Percentiles rank a stretch among this genome's conserved stretches.
Evolutionary conservation across 805 yeast genomes (phyloP).

Genomic region (Wickerhamomyces strasburgensis): DNA sequence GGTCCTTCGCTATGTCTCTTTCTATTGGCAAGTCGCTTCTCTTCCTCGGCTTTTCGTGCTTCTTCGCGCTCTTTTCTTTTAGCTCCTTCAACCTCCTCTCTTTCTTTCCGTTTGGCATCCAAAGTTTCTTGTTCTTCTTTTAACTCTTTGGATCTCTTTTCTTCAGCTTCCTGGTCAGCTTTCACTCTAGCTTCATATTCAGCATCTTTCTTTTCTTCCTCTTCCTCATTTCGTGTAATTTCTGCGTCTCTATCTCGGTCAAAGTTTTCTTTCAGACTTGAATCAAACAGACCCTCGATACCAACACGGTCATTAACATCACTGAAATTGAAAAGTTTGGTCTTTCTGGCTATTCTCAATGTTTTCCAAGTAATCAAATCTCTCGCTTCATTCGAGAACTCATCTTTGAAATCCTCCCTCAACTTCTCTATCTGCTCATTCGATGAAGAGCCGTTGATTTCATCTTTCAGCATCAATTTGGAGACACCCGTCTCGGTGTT

Average conservation of each 20-base stretch:
- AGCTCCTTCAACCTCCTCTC: constrained; percentile 6
- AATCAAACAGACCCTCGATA: constrained; percentile 34
- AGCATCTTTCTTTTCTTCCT: constrained; percentile 9
- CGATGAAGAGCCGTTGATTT: constrained; percentile 1
- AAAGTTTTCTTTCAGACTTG: constrained; percentile 15
- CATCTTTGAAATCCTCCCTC: constrained; percentile 5
- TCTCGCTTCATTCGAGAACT: constrained; percentile 4
- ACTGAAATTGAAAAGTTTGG: constrained; percentile 32
- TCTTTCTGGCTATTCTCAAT: constrained; percentile 35
- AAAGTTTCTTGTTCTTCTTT: constrained; percentile 9
- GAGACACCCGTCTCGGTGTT: constrained; percentile 34
- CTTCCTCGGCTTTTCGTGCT: constrained; percentile 2
- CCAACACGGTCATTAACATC: constrained; percentile 33
- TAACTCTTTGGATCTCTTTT: constrained; percentile 10
- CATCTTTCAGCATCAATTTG: constrained; percentile 23
- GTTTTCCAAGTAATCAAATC: constrained; percentile 37
- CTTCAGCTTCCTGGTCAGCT: constrained; percentile 14
- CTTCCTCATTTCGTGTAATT: constrained; percentile 3
- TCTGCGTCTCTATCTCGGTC: constrained; percentile 11
- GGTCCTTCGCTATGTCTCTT: constrained; percentile 8
- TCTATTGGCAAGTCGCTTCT: neutral
- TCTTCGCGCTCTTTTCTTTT: constrained; percentile 3
- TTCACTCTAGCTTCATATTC: constrained; percentile 13
- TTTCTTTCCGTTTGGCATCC: constrained; percentile 6
- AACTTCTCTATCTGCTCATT: constrained; percentile 2